phyloP scores from a whole-genome alignment of 805 yeast genomes.

The Komagataella phaffii region DNA sequence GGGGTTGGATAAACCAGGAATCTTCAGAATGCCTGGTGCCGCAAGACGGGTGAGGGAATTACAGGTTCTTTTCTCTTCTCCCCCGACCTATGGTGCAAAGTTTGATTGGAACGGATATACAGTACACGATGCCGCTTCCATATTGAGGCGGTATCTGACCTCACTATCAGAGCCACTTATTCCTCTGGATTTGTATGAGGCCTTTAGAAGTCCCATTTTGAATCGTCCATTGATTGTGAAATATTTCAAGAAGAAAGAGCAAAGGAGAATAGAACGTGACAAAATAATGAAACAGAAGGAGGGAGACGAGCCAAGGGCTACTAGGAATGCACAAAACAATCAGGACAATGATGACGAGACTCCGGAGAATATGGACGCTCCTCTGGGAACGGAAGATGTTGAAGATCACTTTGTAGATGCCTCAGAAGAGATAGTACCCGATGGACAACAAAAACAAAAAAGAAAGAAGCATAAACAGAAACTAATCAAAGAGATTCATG shows the following conservation, averaged over 20 bases:
- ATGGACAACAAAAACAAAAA: neutral
- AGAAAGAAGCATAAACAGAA: neutral
- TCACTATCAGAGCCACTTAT: constrained; percentile 32
- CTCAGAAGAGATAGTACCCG: neutral
- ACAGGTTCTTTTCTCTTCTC: constrained; percentile 26
- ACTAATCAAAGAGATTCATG: constrained; percentile 4
- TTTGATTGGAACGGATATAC: constrained; percentile 32
- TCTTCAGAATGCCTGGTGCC: constrained; percentile 31
- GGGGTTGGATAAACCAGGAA: constrained; percentile 29
- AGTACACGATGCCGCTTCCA: constrained; percentile 35
- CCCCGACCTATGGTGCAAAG: constrained; percentile 30
- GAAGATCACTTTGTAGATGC: neutral
- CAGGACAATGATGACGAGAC: neutral
- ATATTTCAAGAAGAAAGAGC: constrained; percentile 29
- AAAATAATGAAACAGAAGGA: neutral
- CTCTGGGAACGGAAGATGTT: neutral
- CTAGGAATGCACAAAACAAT: no score
- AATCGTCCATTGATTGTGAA: constrained; percentile 22
- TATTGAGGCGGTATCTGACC: constrained; percentile 28
- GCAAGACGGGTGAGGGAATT: constrained; percentile 28
- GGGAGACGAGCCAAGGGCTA: neutral
- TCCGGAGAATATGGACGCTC: neutral
- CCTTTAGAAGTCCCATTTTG: constrained; percentile 25
- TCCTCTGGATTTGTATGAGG: constrained; percentile 26
- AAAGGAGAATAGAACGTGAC: constrained; percentile 4